Evolutionary conservation across 768 basidiomycete genomes (phyloP).

Genomic region (Mycena indigotica): DNA sequence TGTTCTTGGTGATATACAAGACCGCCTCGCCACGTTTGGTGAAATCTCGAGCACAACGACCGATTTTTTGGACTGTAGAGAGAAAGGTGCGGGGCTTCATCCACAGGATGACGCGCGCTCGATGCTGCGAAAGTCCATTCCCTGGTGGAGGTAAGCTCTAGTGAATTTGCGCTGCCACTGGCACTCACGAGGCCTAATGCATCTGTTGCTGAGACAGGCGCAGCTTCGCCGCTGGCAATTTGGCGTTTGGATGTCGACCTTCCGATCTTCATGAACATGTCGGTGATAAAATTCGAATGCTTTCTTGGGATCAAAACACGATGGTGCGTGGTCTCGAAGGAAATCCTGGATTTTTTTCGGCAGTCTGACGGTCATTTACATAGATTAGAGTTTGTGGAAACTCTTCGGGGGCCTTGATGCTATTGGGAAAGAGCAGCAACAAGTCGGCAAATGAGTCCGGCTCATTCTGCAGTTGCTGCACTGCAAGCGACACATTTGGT

Average conservation of each 20-base stretch:
- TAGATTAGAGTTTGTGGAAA: neutral
- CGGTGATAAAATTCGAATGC: conserved; percentile 4
- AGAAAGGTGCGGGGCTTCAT: conserved; percentile 6
- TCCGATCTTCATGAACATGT: conserved; percentile 5
- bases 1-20: neutral
- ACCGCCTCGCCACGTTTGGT: neutral
- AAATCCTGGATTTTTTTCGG: neutral
- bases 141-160: neutral
- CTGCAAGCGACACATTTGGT: conserved; percentile 12
- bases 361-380: neutral
- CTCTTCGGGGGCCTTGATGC: neutral
- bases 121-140: conserved; percentile 5
- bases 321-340: neutral
- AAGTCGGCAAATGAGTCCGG: conserved; percentile 18
- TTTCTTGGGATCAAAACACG: neutral
- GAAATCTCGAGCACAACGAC: neutral
- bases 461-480: conserved; percentile 15
- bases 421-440: conserved; percentile 4
- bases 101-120: conserved; percentile 2
- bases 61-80: conserved; percentile 3
- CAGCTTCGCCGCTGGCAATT: neutral
- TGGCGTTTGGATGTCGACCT: neutral
- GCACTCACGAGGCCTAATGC: conserved; percentile 8
- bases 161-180: neutral
- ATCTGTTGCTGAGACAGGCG: conserved; percentile 3